Evolutionary conservation across 768 basidiomycete species (phyloP), one percentile per base, ranked within the genome.

Genomic region (Termitomyces sp.): DNA sequence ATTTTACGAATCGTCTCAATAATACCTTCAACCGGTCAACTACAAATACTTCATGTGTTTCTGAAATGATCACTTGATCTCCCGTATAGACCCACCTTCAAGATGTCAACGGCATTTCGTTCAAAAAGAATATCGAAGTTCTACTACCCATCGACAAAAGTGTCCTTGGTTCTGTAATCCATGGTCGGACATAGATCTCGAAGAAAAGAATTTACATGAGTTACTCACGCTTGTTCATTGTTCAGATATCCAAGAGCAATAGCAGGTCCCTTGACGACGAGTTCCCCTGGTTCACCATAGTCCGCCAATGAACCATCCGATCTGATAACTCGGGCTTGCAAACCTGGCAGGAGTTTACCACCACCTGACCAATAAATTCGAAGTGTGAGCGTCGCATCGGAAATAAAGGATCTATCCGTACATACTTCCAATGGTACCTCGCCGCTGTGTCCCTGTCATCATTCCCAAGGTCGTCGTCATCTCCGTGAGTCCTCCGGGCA

Each of bases 71-170:
- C 13, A 83, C 85, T 63, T 84, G 77, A 60, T 87, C 85, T 1
- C 85, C 87, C 1, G 87, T 87, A 50, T 75, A 75, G 18, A 86
- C 67, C 87, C 86, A 88, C 28, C 82, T 82, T 57, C 12, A 30
- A 20, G 26, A 35, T n/a, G 9, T 58, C 43, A 62, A n/a, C 20
- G 26, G 18, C 2, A 6, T 16, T 4, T 26, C 10, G 8, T 1
- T 10, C 7, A 2, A 13, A 32, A 8, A 30, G 0, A 7, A 50
- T n/a, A 3, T 9, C 2, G 33, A 28, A 16, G 28, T 18, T 22
- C 86, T 73, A 22, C 58, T 62, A 84, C 82, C 85, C 86, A 58
- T 87, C 73, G 22, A 79, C 61, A 65, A 87, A 88, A 0, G 80
- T 82, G 58, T 84, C 81, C 43, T 69, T 74, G 12, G 84, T 85